Conservation (phyloP, 129 eudicot genomes). For the Chrysanthemum makinoi region DNA sequence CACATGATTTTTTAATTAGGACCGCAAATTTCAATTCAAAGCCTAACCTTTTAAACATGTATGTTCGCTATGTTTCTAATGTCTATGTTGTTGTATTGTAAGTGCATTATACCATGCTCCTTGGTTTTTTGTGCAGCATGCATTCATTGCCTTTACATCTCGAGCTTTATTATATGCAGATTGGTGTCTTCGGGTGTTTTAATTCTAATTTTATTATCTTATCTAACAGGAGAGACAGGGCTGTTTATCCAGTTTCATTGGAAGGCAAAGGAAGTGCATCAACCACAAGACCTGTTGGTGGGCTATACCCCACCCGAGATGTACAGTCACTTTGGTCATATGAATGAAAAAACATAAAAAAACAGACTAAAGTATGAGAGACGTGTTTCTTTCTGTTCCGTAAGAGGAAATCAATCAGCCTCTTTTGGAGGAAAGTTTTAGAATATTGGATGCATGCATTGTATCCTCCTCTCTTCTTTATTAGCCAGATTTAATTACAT, state of each 20-base stretch:
- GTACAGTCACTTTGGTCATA: conserved; percentile 90
- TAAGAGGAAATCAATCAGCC: conserved; percentile 41
- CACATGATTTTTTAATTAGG: too few relatives aligned
- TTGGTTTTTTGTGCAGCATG: too few relatives aligned
- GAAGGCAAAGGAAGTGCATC: conserved; percentile 52
- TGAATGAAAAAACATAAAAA: conserved; percentile 40
- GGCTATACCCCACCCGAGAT: conserved; percentile 71
- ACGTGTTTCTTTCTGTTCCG: conserved; percentile 36
- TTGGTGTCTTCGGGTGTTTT: background rate
- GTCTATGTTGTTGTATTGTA: too few relatives aligned
- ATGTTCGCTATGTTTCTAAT: too few relatives aligned
- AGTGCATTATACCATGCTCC: too few relatives aligned
- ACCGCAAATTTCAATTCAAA: too few relatives aligned
- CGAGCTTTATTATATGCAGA: background rate
- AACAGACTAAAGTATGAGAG: conserved; percentile 26
- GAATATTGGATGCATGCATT: conserved; percentile 39
- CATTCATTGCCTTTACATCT: too few relatives aligned
- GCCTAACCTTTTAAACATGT: too few relatives aligned
- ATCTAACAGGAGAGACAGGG: conserved; percentile 57
- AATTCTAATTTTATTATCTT: conserved; percentile 7
- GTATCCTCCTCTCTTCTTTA: conserved; percentile 55
- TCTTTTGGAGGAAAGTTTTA: conserved; percentile 44
- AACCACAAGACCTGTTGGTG: conserved; percentile 54
- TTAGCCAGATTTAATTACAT: conserved; percentile 60
- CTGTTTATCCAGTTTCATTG: conserved; percentile 37